These are phyloP conservation scores for Silybum marianum DNA, from an alignment of 129 eudicot genomes.

Conservation along the genomic window DNA sequence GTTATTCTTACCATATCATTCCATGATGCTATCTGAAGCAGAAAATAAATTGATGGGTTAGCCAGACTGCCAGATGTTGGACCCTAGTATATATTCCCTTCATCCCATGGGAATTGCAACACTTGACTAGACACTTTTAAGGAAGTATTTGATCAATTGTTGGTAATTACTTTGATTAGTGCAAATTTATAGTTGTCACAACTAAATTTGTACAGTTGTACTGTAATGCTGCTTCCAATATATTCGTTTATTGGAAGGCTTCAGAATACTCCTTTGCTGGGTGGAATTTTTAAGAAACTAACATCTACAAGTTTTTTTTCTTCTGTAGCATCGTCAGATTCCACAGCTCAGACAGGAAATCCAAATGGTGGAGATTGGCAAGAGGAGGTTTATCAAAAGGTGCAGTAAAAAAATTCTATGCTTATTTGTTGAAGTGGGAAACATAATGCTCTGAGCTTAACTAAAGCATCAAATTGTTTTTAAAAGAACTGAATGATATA, in stretches of 20 bases:
- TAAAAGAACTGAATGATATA: not conserved
- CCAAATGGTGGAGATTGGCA: conserved; percentile 71
- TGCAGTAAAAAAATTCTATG: conserved; percentile 16
- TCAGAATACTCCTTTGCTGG: not conserved
- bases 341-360: conserved; percentile 68
- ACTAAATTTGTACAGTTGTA: not conserved
- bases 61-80: not conserved
- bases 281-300: not conserved
- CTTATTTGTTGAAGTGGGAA: conserved; percentile 6
- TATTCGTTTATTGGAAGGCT: not conserved
- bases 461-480: not conserved
- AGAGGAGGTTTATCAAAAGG: conserved; percentile 87
- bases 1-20: not conserved
- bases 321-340: conserved; percentile 60
- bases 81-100: not conserved
- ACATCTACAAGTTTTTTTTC: not conserved
- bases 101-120: not conserved
- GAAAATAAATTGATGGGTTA: not conserved
- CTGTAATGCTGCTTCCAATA: not conserved
- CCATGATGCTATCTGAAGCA: not conserved
- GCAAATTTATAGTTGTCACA: not conserved
- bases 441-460: not conserved
- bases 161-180: not conserved
- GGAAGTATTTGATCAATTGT: not conserved
- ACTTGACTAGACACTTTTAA: not conserved